These are phyloP conservation scores for Gossypium ekmanianum DNA, from an alignment of 345 rosid species.

Conservation along the genomic window DNA sequence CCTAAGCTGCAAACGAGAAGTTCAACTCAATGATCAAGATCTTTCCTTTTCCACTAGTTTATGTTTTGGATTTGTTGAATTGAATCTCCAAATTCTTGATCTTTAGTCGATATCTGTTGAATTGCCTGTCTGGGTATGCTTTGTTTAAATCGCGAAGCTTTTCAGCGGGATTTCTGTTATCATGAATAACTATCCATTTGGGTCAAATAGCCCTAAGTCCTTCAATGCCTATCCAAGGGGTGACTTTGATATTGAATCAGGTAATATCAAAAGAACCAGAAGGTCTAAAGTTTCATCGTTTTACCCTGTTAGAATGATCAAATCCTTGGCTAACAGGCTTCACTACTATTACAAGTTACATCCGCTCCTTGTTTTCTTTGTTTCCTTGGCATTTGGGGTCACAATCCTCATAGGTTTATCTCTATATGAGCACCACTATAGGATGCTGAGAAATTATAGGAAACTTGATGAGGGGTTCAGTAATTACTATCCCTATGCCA, in stretches of 20 bases:
- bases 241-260: slow-evolving; percentile 84
- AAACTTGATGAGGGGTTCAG: slow-evolving; percentile 28
- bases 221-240: slow-evolving; percentile 70
- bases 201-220: slow-evolving; percentile 57
- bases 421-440: slow-evolving; percentile 44
- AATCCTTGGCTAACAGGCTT: slow-evolving; percentile 48
- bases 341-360: slow-evolving; percentile 60
- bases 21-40: background rate
- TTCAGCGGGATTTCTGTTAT: slow-evolving; percentile 30
- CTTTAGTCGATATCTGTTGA: slow-evolving; percentile 14
- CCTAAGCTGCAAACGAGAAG: slow-evolving; percentile 10
- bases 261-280: slow-evolving; percentile 53
- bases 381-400: slow-evolving; percentile 59
- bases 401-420: slow-evolving; percentile 49
- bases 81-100: slow-evolving; percentile 27
- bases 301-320: slow-evolving; percentile 53
- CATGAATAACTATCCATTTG: slow-evolving; percentile 60
- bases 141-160: slow-evolving; percentile 25
- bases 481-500: slow-evolving; percentile 52
- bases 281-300: slow-evolving; percentile 45
- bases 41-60: background rate
- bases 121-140: slow-evolving; percentile 45
- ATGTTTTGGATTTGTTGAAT: background rate
- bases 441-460: slow-evolving; percentile 28
- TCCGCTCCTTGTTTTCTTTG: slow-evolving; percentile 43